Conservation (phyloP, 2,329 filamentous ascomycete species). For the Fusarium globosum region DNA sequence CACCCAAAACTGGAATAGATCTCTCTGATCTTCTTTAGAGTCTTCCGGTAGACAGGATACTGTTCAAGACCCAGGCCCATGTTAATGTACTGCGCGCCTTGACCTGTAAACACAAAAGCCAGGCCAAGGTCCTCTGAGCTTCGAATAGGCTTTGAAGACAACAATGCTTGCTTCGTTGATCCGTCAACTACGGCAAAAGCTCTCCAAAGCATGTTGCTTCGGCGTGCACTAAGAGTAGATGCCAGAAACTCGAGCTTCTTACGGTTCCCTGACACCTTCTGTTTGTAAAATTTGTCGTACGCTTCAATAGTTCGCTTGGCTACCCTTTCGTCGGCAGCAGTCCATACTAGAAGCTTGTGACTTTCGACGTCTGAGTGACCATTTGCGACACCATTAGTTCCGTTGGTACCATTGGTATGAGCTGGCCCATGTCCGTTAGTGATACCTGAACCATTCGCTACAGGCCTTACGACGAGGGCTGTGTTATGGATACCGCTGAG, state of each 20-base stretch:
- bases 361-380: not conserved
- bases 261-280: not conserved
- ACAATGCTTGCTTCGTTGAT: accelerated
- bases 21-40: slow-evolving; percentile 1
- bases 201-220: slow-evolving; percentile 42
- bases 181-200: not conserved
- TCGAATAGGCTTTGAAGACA: not conserved
- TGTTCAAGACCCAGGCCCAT: slow-evolving; percentile 46
- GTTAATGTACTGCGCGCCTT: slow-evolving; percentile 49
- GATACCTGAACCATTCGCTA: not conserved
- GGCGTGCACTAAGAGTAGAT: slow-evolving; percentile 45
- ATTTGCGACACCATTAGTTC: slow-evolving; percentile 8
- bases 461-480: accelerated
- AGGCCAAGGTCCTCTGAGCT: slow-evolving; percentile 9
- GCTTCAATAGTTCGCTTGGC: slow-evolving; percentile 22
- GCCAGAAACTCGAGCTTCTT: slow-evolving; percentile 34
- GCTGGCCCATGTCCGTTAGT: not conserved
- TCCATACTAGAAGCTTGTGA: slow-evolving; percentile 52
- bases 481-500: slow-evolving; percentile 2
- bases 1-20: not conserved
- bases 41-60: slow-evolving; percentile 14
- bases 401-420: not conserved
- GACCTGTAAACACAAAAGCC: slow-evolving; percentile 48
- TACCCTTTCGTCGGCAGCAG: slow-evolving; percentile 49
- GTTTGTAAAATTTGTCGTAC: not conserved